Conservation (phyloP, 805 yeast species). For the Myxozyma monticola region DNA sequence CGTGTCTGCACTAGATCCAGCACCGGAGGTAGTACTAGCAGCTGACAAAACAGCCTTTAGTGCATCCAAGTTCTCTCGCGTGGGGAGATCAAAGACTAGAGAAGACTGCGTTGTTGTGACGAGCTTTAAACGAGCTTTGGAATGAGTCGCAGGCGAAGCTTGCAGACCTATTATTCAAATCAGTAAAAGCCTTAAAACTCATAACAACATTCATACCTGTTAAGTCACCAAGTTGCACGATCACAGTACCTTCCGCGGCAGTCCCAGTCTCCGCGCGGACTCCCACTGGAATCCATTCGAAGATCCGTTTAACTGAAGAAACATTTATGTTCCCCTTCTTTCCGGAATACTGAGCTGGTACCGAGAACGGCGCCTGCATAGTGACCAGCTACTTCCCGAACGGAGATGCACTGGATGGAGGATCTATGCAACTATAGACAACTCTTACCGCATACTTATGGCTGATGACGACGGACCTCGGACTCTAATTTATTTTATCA, state of each 20-base stretch:
- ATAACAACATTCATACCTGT: conserved; percentile 9
- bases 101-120: conserved; percentile 31
- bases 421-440: too few species aligned
- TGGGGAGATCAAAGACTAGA: conserved; percentile 62
- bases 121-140: conserved; percentile 34
- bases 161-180: conserved; percentile 30
- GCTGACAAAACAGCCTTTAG: conserved; percentile 65
- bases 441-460: too few species aligned
- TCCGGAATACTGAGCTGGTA: conserved; percentile 25
- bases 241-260: not conserved
- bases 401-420: too few species aligned
- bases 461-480: too few species aligned
- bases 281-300: conserved; percentile 26
- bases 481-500: too few species aligned
- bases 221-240: conserved; percentile 18
- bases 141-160: conserved; percentile 40
- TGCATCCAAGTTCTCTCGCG: conserved; percentile 72
- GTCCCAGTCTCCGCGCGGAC: conserved; percentile 7
- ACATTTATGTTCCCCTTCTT: conserved; percentile 27
- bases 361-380: conserved; percentile 28
- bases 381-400: too few species aligned
- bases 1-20: conserved; percentile 51
- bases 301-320: conserved; percentile 7
- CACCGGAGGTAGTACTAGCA: conserved; percentile 40
- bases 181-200: not conserved